These are phyloP conservation scores for Adiantum capillusveneris DNA, from an alignment of 75 land plant species.

Conservation along the genomic window DNA sequence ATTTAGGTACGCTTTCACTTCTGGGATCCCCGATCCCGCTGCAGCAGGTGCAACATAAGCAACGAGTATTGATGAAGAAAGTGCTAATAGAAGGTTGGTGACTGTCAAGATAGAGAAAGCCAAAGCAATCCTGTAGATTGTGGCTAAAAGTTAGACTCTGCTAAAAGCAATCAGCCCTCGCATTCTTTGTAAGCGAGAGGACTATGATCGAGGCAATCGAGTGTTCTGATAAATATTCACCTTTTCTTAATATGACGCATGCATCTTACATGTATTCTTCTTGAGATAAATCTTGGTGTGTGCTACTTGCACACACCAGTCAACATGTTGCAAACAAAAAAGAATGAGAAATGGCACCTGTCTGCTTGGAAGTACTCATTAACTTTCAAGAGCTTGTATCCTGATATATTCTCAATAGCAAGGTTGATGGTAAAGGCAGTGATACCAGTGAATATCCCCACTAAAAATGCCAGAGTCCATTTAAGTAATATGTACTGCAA, in stretches of 20 bases:
- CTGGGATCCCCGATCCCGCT: conserved; percentile 80
- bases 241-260: too few species aligned
- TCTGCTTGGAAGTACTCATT: conserved; percentile 31
- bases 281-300: too few species aligned
- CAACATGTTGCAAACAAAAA: too few species aligned
- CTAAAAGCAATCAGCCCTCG: too few species aligned
- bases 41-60: conserved; percentile 73
- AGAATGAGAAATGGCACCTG: conserved; percentile 28
- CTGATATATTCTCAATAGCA: conserved; percentile 84
- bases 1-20: conserved; percentile 83
- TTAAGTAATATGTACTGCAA: conserved; percentile 67
- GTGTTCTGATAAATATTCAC: too few species aligned
- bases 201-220: too few species aligned
- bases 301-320: too few species aligned
- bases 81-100: conserved; percentile 38
- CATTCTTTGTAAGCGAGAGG: too few species aligned
- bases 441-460: conserved; percentile 57
- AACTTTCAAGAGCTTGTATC: conserved; percentile 48
- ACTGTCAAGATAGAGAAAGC: conserved; percentile 43
- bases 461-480: conserved; percentile 72
- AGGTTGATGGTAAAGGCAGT: conserved; percentile 62
- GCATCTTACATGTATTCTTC: too few species aligned
- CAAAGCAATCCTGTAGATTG: conserved; percentile 46
- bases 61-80: conserved; percentile 45
- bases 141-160: too few species aligned